These are phyloP conservation scores for Penstemon barbatus DNA, from an alignment of 257 asterid species.

Conservation along the genomic window DNA sequence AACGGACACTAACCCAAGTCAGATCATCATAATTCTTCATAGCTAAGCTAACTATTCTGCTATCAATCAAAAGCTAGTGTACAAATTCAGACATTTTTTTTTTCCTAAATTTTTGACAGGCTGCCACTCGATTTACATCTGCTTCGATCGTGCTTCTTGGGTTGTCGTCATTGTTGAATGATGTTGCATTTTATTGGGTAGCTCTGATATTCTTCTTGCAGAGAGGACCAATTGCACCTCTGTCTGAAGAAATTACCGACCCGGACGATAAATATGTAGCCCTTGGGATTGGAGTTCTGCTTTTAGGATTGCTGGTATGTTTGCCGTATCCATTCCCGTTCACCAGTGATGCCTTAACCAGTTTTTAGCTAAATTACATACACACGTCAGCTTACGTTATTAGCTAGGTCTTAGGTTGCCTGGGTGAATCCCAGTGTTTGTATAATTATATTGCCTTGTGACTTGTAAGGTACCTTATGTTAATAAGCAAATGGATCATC, in stretches of 20 bases:
- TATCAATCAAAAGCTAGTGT: neutral
- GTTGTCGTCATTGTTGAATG: constrained; percentile 66
- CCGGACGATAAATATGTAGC: constrained; percentile 60
- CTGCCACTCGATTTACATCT: constrained; percentile 62
- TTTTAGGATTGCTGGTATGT: constrained; percentile 75
- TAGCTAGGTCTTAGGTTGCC: constrained; percentile 14
- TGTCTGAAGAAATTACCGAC: constrained; percentile 78
- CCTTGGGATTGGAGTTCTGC: constrained; percentile 63
- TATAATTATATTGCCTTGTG: neutral
- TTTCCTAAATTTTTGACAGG: constrained; percentile 42
- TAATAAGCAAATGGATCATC: neutral
- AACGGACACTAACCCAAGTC: too few relatives aligned
- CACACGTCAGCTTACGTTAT: constrained; percentile 3
- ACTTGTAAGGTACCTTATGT: constrained; percentile 22
- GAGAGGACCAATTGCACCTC: constrained; percentile 92
- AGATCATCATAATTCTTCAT: neutral
- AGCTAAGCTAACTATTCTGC: neutral
- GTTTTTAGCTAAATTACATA: constrained; percentile 33
- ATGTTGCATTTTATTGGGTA: constrained; percentile 93
- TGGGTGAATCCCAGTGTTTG: constrained; percentile 17
- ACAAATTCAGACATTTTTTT: neutral
- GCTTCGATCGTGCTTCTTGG: constrained; percentile 82
- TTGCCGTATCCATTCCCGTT: constrained; percentile 91
- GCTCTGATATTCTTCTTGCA: constrained; percentile 89
- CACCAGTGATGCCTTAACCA: constrained; percentile 47